phyloP scores from a whole-genome alignment of 1,139 yeast genomes.

The Yamadazyma atmosphaerica region DNA sequence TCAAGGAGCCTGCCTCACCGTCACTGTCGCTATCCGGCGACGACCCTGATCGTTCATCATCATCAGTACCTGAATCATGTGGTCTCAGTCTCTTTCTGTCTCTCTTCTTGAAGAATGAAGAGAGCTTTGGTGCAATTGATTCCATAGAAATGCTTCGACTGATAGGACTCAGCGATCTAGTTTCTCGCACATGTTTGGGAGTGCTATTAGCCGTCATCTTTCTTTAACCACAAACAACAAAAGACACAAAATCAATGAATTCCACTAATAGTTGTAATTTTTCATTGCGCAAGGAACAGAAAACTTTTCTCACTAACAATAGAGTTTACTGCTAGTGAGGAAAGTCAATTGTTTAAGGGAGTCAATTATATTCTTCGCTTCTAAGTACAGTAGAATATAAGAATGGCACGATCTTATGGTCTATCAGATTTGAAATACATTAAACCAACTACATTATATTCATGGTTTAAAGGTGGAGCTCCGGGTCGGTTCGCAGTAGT shows the following conservation, averaged over 20 bases:
- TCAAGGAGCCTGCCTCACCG: slow-evolving; percentile 16
- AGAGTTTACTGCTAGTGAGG: too few relatives aligned
- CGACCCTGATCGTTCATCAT: background rate
- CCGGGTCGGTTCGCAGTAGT: slow-evolving; percentile 61
- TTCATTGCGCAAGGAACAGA: background rate
- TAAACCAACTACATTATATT: slow-evolving; percentile 42
- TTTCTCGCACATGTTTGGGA: slow-evolving; percentile 1
- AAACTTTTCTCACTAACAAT: background rate
- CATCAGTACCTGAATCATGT: slow-evolving; percentile 11
- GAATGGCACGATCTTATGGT: background rate
- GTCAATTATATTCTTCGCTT: too few relatives aligned
- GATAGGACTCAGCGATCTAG: slow-evolving; percentile 15
- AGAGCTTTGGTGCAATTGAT: slow-evolving; percentile 38
- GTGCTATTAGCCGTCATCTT: background rate
- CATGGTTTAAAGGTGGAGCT: slow-evolving; percentile 46
- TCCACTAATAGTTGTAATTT: too few relatives aligned
- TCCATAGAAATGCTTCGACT: slow-evolving; percentile 45
- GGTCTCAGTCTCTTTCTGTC: slow-evolving; percentile 12
- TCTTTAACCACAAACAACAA: background rate
- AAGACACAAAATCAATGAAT: too few relatives aligned
- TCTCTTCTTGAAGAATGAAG: slow-evolving; percentile 42
- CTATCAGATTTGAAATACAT: slow-evolving; percentile 40
- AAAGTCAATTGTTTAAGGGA: too few relatives aligned
- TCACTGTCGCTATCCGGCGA: slow-evolving; percentile 18
- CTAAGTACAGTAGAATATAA: too few relatives aligned